These are phyloP conservation scores for Viola pubescens DNA, from an alignment of 441 rosid species.

Conservation along the genomic window DNA sequence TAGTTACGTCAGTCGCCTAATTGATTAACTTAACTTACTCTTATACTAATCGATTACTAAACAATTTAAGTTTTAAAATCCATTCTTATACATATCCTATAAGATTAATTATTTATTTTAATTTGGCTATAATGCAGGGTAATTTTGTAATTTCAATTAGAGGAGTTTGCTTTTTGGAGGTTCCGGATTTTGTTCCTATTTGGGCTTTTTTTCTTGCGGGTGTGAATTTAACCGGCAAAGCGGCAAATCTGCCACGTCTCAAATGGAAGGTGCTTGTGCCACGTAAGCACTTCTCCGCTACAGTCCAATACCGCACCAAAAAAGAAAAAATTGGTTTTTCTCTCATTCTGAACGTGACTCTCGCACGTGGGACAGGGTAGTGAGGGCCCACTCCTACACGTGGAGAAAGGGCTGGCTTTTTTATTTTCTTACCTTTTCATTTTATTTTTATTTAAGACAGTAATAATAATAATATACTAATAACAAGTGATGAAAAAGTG, in stretches of 20 bases:
- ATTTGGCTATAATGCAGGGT: too few relatives aligned
- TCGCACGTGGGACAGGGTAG: not conserved
- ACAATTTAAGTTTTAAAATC: too few relatives aligned
- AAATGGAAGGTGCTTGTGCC: not conserved
- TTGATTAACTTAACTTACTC: too few relatives aligned
- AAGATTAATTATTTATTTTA: too few relatives aligned
- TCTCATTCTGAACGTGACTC: constrained; percentile 9
- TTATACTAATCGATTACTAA: too few relatives aligned
- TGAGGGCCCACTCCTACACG: constrained; percentile 4
- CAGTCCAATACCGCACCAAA: constrained; percentile 4
- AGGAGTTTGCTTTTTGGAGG: too few relatives aligned
- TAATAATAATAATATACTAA: not conserved
- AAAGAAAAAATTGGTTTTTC: not conserved
- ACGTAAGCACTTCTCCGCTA: constrained; percentile 15
- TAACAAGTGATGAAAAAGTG: not conserved
- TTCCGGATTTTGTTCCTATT: not conserved
- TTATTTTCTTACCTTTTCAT: not conserved
- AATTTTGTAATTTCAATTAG: too few relatives aligned
- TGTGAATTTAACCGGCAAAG: constrained; percentile 6
- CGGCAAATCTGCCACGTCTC: constrained; percentile 24
- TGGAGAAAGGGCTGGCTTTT: constrained; percentile 10
- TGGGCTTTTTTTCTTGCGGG: not conserved
- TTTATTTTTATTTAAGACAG: not conserved
- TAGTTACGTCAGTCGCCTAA: too few relatives aligned
- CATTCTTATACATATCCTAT: too few relatives aligned